Evolutionary conservation across 768 basidiomycete genomes (phyloP).

Genomic region (Strobilomyces dryophilus): DNA sequence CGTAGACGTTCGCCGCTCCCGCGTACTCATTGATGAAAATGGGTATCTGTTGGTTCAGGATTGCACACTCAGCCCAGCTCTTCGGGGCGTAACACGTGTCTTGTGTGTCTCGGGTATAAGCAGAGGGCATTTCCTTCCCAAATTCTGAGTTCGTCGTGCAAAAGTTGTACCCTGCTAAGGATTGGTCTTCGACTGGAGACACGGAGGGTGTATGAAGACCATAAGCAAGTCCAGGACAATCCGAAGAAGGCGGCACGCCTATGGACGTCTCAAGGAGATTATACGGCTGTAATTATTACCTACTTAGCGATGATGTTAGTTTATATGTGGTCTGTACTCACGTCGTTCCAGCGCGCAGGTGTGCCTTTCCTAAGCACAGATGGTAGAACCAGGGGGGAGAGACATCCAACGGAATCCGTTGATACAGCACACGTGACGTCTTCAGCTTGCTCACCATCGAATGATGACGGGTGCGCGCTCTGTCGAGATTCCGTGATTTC

Average conservation of each 20-base stretch:
- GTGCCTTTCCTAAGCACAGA: conserved; percentile 27
- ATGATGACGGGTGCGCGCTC: conserved; percentile 7
- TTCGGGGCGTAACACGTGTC: conserved; percentile 24
- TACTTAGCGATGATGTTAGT: conserved; percentile 13
- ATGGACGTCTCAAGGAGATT: conserved; percentile 32
- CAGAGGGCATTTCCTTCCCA: conserved; percentile 4
- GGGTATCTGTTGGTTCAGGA: conserved; percentile 19
- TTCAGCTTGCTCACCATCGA: conserved; percentile 20
- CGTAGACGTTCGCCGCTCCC: conserved; percentile 11
- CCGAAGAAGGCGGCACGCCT: conserved; percentile 23
- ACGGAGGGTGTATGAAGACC: conserved; percentile 21
- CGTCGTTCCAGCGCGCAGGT: conserved; percentile 33
- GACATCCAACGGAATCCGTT: conserved; percentile 22
- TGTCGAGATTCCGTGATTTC: conserved; percentile 24
- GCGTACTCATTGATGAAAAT: conserved; percentile 29
- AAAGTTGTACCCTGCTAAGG: conserved; percentile 20
- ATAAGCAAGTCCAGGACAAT: conserved; percentile 23
- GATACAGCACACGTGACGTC: conserved; percentile 20
- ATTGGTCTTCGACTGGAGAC: conserved; percentile 24
- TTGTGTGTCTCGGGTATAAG: conserved; percentile 15
- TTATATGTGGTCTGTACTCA: conserved; percentile 18
- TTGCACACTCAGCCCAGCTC: conserved; percentile 24
- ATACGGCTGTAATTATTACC: conserved; percentile 28
- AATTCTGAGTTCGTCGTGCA: conserved; percentile 10
- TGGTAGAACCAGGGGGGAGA: conserved; percentile 31